These are phyloP conservation scores for Chamaecrista fasciculata DNA, from an alignment of 306 rosid species.

Conservation along the genomic window DNA sequence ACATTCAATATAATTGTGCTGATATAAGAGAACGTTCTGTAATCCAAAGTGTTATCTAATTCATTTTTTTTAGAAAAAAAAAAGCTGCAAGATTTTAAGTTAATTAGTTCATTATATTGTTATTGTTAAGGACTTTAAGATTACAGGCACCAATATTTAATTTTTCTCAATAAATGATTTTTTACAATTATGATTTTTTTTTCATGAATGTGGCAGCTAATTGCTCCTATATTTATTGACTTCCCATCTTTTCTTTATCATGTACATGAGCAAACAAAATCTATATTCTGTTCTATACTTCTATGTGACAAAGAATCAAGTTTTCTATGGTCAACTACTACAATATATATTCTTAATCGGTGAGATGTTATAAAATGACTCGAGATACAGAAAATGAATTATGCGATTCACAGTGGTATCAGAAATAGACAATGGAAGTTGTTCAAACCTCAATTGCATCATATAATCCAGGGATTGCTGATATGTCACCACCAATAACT, in stretches of 20 bases:
- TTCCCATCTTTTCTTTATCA: background rate
- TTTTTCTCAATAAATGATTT: background rate
- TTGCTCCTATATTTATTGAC: background rate
- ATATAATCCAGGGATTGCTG: constrained; percentile 80
- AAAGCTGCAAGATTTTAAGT: background rate
- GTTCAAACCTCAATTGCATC: constrained; percentile 79
- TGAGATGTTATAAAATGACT: background rate
- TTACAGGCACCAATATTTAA: no score
- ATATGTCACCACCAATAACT: constrained; percentile 89
- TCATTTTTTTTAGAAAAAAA: background rate
- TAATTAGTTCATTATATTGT: background rate
- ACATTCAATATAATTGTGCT: constrained; percentile 1
- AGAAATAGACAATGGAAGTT: constrained; percentile 20
- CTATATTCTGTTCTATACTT: background rate
- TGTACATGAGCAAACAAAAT: background rate
- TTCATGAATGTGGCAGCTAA: background rate
- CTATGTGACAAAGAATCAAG: background rate
- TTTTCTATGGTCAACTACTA: background rate
- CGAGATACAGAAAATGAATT: constrained; percentile 13
- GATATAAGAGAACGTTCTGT: constrained; percentile 20
- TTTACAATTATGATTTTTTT: background rate
- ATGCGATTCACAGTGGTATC: constrained; percentile 13
- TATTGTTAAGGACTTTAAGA: constrained; percentile 12
- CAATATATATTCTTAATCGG: constrained; percentile 4
- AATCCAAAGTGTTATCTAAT: background rate